These are phyloP conservation scores for Leishmania tarentolae DNA, from an alignment of 208 protist genomes.

Conservation along the genomic window DNA sequence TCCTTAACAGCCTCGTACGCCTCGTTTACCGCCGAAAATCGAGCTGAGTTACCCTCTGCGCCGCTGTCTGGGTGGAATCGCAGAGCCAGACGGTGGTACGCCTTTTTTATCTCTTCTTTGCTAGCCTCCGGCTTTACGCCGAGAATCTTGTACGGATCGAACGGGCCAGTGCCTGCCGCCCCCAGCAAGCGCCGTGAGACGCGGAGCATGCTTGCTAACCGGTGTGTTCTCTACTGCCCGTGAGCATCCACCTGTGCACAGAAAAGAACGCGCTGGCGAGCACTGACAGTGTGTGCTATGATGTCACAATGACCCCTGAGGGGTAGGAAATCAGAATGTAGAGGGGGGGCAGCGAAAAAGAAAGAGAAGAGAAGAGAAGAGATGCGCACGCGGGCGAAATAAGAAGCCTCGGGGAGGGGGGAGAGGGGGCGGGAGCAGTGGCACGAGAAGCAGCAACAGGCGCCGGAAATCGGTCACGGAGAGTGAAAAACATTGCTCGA, in stretches of 20 bases:
- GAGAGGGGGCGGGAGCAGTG: no score
- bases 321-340: neutral
- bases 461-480: neutral
- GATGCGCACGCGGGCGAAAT: neutral
- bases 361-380: neutral
- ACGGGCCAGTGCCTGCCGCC: conserved; percentile 58
- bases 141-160: conserved; percentile 86
- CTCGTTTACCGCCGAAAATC: conserved; percentile 83
- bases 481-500: neutral
- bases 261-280: neutral
- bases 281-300: neutral
- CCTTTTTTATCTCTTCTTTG: conserved; percentile 74
- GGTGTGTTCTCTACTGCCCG: neutral
- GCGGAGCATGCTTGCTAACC: conserved; percentile 31
- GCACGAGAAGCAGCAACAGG: neutral
- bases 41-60: conserved; percentile 65
- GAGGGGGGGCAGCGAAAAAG: no score
- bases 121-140: conserved; percentile 52
- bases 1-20: conserved; percentile 78
- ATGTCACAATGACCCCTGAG: neutral
- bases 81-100: conserved; percentile 72
- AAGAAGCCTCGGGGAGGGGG: neutral
- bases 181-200: conserved; percentile 29
- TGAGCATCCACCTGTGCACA: neutral
- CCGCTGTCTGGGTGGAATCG: conserved; percentile 79